phyloP scores from a whole-genome alignment of 139 green algal genomes.

The Picocystis salinarum region DNA sequence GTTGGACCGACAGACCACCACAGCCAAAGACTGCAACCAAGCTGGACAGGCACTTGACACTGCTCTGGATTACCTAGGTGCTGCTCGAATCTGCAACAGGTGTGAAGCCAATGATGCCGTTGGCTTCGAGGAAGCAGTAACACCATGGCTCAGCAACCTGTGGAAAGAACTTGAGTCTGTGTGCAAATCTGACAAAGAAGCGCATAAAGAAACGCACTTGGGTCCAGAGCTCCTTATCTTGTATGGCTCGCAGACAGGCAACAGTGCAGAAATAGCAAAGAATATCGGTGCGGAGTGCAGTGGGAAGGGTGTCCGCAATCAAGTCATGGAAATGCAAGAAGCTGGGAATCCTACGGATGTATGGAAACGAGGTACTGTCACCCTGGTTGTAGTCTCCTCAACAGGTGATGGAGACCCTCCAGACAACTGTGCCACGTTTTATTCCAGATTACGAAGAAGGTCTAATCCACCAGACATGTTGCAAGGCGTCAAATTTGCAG shows the following conservation, averaged over 20 bases:
- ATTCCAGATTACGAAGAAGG: conserved; percentile 26
- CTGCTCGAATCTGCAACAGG: background rate
- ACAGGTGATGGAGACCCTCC: conserved; percentile 84
- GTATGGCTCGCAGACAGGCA: conserved; percentile 85
- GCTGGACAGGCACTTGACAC: conserved; percentile 11
- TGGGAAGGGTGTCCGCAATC: conserved; percentile 17
- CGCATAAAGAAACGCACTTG: no score
- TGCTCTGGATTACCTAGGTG: conserved; percentile 1
- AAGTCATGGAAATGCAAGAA: conserved; percentile 9
- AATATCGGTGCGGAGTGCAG: conserved; percentile 54
- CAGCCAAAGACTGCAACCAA: conserved; percentile 18
- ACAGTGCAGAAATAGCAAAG: conserved; percentile 68
- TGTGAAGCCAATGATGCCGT: conserved; percentile 12
- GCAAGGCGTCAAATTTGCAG: conserved; percentile 55
- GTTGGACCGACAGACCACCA: conserved; percentile 14
- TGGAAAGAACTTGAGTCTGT: conserved; percentile 3
- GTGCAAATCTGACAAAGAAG: no score
- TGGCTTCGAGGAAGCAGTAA: conserved; percentile 9
- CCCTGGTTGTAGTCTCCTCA: conserved; percentile 36
- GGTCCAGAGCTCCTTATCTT: conserved; percentile 36
- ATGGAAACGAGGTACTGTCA: conserved; percentile 17
- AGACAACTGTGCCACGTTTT: conserved; percentile 71
- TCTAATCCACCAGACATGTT: conserved; percentile 13
- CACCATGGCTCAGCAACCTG: conserved; percentile 6
- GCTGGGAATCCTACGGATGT: conserved; percentile 28